Conservation (phyloP, 495 filamentous ascomycete species). For the Glarea lozoyensis region DNA sequence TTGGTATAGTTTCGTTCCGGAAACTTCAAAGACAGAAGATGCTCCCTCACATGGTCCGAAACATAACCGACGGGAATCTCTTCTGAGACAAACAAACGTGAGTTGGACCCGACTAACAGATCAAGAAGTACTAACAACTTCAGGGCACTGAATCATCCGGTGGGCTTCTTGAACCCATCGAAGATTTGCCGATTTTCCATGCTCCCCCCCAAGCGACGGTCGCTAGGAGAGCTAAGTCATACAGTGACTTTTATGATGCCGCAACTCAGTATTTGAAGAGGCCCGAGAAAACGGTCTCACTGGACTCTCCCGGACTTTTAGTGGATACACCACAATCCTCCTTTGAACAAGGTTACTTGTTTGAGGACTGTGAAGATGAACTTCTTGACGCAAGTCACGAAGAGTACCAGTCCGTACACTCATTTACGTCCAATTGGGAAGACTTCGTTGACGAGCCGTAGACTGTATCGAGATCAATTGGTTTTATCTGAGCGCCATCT, state of each 20-base stretch:
- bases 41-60: constrained; percentile 28
- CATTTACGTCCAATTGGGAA: too few relatives aligned
- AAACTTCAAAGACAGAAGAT: constrained; percentile 36
- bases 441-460: constrained; percentile 22
- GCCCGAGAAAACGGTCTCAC: too few relatives aligned
- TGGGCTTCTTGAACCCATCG: constrained; percentile 36
- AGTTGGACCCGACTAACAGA: constrained; percentile 31
- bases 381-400: constrained; percentile 75
- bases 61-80: constrained; percentile 51
- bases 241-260: constrained; percentile 62
- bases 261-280: constrained; percentile 46
- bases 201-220: constrained; percentile 56
- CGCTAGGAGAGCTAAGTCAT: constrained; percentile 60
- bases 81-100: constrained; percentile 64
- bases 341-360: too few relatives aligned
- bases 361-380: constrained; percentile 51
- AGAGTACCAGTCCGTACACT: constrained; percentile 72
- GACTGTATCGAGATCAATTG: constrained; percentile 71
- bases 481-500: constrained; percentile 70
- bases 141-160: constrained; percentile 26
- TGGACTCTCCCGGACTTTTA: too few relatives aligned
- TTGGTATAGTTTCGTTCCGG: constrained; percentile 60
- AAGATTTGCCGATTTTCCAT: constrained; percentile 38
- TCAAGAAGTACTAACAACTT: constrained; percentile 29
- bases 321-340: too few relatives aligned